Conservation (phyloP, 495 filamentous ascomycete genomes). For the Penicillium dipodomyicola region DNA sequence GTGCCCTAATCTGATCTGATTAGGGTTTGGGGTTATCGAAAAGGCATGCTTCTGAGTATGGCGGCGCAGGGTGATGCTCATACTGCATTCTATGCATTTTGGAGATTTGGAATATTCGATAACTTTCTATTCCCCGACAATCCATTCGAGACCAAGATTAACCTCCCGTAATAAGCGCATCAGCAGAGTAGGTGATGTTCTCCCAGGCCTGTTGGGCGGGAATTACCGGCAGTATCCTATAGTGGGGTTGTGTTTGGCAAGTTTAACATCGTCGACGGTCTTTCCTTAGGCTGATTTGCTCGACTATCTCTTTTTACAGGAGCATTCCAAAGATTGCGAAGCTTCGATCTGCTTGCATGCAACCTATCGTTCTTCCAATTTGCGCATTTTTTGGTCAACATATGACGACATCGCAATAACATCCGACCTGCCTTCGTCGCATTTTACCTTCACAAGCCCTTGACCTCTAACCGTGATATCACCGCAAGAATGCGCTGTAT, state of each 20-base stretch:
- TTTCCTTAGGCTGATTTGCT: neutral
- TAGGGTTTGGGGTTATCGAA: constrained; percentile 7
- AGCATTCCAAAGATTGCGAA: neutral
- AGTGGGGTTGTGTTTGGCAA: constrained; percentile 15
- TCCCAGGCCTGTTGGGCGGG: constrained; percentile 7
- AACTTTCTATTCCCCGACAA: neutral
- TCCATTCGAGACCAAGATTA: neutral
- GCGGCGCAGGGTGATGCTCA: neutral
- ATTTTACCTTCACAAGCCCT: neutral
- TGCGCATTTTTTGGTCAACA: neutral
- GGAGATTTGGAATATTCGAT: neutral
- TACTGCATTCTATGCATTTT: neutral
- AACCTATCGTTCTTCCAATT: neutral
- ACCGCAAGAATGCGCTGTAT: constrained; percentile 62
- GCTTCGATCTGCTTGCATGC: too few species aligned
- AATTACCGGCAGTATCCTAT: constrained; percentile 18
- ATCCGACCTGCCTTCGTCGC: neutral
- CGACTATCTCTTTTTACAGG: neutral
- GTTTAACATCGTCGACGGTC: neutral
- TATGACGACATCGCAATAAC: constrained; percentile 4
- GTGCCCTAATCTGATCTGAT: constrained; percentile 11
- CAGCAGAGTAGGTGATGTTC: neutral
- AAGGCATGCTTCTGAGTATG: neutral
- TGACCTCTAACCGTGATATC: neutral
- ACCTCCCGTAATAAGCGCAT: neutral